Conservation (phyloP, 2,329 filamentous ascomycete species). For the Paecilomyces niveus region DNA sequence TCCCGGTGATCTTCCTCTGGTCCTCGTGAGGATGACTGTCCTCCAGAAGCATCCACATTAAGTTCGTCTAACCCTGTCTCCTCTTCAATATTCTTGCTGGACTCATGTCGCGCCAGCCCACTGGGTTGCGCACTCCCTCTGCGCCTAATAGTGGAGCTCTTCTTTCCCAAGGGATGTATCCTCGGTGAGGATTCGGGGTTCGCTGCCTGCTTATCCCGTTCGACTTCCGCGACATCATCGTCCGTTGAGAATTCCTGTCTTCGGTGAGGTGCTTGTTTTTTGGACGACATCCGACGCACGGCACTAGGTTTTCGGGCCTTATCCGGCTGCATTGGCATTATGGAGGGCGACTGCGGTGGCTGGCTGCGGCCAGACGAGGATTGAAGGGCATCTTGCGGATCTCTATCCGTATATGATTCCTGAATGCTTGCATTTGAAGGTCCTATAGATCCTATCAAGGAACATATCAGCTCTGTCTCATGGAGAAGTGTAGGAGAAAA, state of each 20-base stretch:
- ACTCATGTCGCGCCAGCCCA: conserved; percentile 28
- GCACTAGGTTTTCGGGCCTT: conserved; percentile 65
- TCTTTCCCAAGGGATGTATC: conserved; percentile 24
- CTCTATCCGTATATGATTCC: conserved; percentile 10
- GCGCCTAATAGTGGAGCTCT: conserved; percentile 34
- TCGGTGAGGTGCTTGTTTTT: conserved; percentile 62
- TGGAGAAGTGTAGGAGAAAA: neutral
- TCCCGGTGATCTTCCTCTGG: conserved; percentile 10
- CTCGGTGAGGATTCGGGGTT: conserved; percentile 27
- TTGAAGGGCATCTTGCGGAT: conserved; percentile 22
- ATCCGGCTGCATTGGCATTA: conserved; percentile 25
- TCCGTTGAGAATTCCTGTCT: conserved; percentile 87
- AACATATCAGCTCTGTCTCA: neutral
- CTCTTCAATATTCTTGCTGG: conserved; percentile 30
- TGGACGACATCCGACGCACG: conserved; percentile 67
- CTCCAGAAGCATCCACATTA: conserved; percentile 13
- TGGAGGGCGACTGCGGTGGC: conserved; percentile 38
- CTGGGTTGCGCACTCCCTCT: conserved; percentile 26
- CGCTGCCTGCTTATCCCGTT: conserved; percentile 50
- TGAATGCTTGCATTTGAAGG: conserved; percentile 12
- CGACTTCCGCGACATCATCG: conserved; percentile 75
- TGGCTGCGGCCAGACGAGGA: conserved; percentile 23
- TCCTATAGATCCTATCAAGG: neutral
- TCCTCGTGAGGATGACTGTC: conserved; percentile 15
- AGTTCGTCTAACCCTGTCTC: conserved; percentile 29